phyloP scores from a whole-genome alignment of 495 filamentous ascomycete genomes.

The Barbatosphaeria neglecta region DNA sequence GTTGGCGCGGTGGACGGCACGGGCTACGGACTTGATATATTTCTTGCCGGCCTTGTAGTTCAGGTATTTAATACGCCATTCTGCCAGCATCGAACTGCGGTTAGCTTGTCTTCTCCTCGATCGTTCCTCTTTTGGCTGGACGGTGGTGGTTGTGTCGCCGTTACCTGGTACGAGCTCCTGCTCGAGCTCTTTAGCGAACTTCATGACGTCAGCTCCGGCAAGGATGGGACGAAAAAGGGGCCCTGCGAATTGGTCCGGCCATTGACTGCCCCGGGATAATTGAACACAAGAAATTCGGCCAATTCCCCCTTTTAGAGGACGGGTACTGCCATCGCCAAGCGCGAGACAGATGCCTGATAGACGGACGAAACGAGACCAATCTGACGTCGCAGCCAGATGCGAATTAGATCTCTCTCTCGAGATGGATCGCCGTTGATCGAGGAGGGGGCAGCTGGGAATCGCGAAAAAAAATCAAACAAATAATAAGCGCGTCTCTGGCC shows the following conservation, averaged over 20 bases:
- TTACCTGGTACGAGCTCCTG: slow-evolving; percentile 67
- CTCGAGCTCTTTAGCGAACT: slow-evolving; percentile 65
- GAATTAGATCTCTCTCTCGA: no score
- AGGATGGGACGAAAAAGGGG: not conserved
- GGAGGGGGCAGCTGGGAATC: not conserved
- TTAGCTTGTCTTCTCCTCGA: not conserved
- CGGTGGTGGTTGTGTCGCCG: slow-evolving; percentile 1
- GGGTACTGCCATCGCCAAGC: no score
- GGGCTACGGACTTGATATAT: slow-evolving; percentile 68
- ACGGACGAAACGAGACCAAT: no score
- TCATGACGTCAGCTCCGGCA: slow-evolving; percentile 17
- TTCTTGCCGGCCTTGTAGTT: slow-evolving; percentile 93
- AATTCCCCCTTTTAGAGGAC: no score
- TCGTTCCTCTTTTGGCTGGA: not conserved
- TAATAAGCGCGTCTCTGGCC: no score
- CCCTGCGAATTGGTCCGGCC: not conserved
- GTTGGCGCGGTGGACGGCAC: slow-evolving; percentile 55
- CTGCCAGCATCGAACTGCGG: slow-evolving; percentile 20
- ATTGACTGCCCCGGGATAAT: no score
- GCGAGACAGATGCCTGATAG: no score
- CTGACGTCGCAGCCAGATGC: not conserved
- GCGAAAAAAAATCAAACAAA: no score
- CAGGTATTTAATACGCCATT: slow-evolving; percentile 87
- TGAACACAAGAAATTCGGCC: no score
- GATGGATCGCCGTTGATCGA: no score